Evolutionary conservation across 1,284 basidiomycete species (phyloP), one percentile per base, ranked within the genome.

Genomic region (Rhodotorula sp.): DNA sequence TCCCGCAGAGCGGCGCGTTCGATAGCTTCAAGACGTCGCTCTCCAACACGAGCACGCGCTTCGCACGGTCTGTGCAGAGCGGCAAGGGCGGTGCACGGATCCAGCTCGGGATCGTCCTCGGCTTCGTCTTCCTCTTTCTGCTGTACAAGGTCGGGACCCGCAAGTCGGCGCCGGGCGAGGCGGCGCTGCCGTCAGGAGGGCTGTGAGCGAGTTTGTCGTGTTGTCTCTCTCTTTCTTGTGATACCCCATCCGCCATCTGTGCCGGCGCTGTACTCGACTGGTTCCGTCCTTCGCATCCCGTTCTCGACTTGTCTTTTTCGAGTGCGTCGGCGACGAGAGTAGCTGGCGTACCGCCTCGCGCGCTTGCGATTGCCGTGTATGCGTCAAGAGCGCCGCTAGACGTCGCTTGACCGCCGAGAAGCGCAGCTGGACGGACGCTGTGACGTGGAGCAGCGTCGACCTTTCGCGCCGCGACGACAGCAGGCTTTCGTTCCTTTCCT

Each of bases 1-100:
- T 52, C 46, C 19, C 19, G 42, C 70, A 78, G 77, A 72, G 73
- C 60, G 67, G 68, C 66, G 64, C 76, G 27, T 76, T 78, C 66
- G 77, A 78, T 71, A 66, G 55, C 45, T 78, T 78, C 73, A 77
- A 76, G 62, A 71, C 73, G 34, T 75, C 74, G 13, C 70, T 78
- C 1, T 17, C 61, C 19, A 71, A 70, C 57, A 76, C 76, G 44
- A 70, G 71, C 17, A 61, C 67, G 0, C 64, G 75, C 5, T 77
- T 77, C 57, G 59, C 64, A 2, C 70, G 75, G 10, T 62, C 62
- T 2, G 74, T 77, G 10, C 71, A 69, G 34, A 61, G 25, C 16
- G 66, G 71, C 52, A 68, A 68, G n/a, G 75, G 75, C 17, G 46
- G 60, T 13, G 68, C 58, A 9, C 53, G 68, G 45, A 50, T 67